phyloP scores from a whole-genome alignment of 202 grass and related monocot species.

The Setaria viridis region DNA sequence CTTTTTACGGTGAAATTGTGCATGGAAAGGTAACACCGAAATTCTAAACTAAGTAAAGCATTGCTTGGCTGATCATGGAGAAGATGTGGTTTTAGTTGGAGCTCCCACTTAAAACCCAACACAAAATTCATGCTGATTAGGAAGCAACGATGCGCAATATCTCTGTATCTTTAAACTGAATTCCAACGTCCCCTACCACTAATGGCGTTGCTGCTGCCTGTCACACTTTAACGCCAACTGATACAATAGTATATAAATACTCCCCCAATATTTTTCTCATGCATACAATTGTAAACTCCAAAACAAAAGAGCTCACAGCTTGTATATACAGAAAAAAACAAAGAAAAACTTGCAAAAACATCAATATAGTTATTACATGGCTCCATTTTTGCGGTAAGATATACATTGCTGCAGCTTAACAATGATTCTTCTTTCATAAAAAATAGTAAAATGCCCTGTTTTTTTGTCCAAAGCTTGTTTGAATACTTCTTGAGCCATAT shows the following conservation, averaged over 20 bases:
- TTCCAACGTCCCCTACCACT: not conserved
- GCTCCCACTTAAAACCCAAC: constrained; percentile 34
- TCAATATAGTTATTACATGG: not conserved
- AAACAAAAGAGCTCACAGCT: not conserved
- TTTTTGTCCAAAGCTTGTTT: not conserved
- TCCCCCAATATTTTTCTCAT: too few relatives aligned
- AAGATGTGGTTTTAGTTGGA: constrained; percentile 23
- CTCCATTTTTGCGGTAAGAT: too few relatives aligned
- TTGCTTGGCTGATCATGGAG: not conserved
- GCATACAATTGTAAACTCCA: not conserved
- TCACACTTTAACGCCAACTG: not conserved
- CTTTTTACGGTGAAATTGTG: not conserved
- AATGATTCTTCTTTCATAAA: not conserved
- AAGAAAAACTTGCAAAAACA: not conserved
- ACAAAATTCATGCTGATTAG: constrained; percentile 47
- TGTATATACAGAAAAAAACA: not conserved
- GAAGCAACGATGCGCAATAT: constrained; percentile 13
- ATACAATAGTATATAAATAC: too few relatives aligned
- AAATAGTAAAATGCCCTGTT: not conserved
- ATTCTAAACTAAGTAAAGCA: not conserved
- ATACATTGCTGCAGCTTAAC: too few relatives aligned
- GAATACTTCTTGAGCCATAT: not conserved
- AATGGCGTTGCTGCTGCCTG: not conserved
- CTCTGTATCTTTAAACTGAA: constrained; percentile 9
- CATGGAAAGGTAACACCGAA: not conserved